Conservation (phyloP, 2,329 filamentous ascomycete genomes). For the Arthroderma sp. region DNA sequence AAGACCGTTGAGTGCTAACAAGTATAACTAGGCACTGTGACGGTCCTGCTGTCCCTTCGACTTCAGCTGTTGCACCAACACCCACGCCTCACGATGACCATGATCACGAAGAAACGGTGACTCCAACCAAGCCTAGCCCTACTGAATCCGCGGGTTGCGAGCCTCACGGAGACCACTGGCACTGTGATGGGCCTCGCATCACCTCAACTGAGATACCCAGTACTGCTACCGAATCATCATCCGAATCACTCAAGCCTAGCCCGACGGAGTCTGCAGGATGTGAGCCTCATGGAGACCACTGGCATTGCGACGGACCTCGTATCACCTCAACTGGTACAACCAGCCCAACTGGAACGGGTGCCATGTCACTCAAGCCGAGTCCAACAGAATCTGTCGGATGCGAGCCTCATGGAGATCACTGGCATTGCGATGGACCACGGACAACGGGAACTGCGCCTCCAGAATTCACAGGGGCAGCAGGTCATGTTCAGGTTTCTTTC, state of each 20-base stretch:
- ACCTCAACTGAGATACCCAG: neutral
- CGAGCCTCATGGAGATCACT: conserved; percentile 14
- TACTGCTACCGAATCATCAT: neutral
- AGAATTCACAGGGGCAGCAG: conserved; percentile 8
- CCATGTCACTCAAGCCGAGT: conserved; percentile 15
- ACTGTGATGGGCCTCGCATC: conserved; percentile 16
- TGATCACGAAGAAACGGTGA: neutral
- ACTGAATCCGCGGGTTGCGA: conserved; percentile 15
- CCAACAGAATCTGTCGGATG: conserved; percentile 20
- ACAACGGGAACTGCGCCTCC: neutral
- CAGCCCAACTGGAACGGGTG: neutral
- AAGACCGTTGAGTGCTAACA: neutral
- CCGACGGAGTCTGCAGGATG: conserved; percentile 17
- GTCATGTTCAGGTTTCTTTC: conserved; percentile 1
- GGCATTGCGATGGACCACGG: conserved; percentile 8
- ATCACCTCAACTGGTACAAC: neutral
- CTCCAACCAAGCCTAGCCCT: conserved; percentile 13
- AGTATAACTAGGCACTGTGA: conserved; percentile 21
- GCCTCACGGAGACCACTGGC: conserved; percentile 18
- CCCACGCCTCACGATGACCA: neutral
- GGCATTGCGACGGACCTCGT: conserved; percentile 6
- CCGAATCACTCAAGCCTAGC: conserved; percentile 15
- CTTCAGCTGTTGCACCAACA: neutral
- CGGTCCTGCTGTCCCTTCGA: conserved; percentile 14
- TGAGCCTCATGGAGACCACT: conserved; percentile 8